A percentile compares a stretch with the other conserved stretches of the same genome.
These are phyloP conservation scores for Craterostigma plantagineum DNA, from an alignment of 257 asterid genomes.

Conservation along the genomic window DNA sequence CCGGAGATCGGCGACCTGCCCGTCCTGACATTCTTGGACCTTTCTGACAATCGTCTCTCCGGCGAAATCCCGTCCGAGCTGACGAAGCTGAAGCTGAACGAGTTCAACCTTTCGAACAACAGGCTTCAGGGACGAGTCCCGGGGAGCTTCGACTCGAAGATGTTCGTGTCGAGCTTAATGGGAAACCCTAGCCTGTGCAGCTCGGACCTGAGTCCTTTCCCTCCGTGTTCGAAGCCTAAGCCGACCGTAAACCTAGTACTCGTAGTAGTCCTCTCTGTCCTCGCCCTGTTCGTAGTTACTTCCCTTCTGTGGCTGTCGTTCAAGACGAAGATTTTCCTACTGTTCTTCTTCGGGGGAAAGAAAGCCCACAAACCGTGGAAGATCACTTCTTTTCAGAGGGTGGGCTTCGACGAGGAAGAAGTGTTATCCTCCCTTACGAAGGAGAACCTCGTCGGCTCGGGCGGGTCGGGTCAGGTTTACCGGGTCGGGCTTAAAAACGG, in stretches of 20 bases:
- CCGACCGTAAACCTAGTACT: constrained; percentile 18
- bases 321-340: constrained; percentile 29
- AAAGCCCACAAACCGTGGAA: constrained; percentile 29
- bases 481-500: constrained; percentile 45
- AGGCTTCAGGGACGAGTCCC: constrained; percentile 70
- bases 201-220: constrained; percentile 30
- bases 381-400: constrained; percentile 42
- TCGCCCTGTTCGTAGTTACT: constrained; percentile 26
- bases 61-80: constrained; percentile 49
- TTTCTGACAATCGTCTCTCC: constrained; percentile 45
- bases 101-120: constrained; percentile 49
- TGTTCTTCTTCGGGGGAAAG: constrained; percentile 12
- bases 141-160: constrained; percentile 20
- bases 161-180: constrained; percentile 25
- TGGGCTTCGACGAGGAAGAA: constrained; percentile 36
- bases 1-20: constrained; percentile 18
- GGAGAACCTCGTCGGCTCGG: constrained; percentile 53
- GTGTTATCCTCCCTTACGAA: constrained; percentile 30
- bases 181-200: constrained; percentile 68
- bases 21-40: constrained; percentile 41
- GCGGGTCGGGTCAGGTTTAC: constrained; percentile 70
- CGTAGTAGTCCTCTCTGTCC: constrained; percentile 28
- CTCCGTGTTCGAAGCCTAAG: constrained; percentile 34
- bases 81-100: constrained; percentile 38
- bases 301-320: constrained; percentile 37